phyloP scores from a whole-genome alignment of 202 grass and related monocot species.

The Digitaria exilis region DNA sequence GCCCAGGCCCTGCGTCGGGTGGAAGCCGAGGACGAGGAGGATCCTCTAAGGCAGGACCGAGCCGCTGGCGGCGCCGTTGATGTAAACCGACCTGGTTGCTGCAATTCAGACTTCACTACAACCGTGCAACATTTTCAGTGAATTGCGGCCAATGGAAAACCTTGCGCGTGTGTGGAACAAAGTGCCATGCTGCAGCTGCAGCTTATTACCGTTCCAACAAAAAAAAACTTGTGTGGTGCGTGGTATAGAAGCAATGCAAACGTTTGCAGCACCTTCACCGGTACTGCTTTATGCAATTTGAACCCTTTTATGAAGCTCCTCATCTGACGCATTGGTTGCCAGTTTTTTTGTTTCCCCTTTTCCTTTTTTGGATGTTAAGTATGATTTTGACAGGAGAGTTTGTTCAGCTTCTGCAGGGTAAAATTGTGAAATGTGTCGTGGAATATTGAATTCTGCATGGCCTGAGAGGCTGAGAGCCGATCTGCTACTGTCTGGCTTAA shows the following conservation, averaged over 20 bases:
- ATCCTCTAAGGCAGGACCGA: background rate
- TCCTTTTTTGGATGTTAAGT: background rate
- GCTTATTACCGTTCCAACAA: background rate
- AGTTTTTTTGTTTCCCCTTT: background rate
- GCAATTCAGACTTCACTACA: slow-evolving; percentile 4
- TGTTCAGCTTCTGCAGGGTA: background rate
- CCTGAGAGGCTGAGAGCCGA: background rate
- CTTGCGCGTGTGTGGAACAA: background rate
- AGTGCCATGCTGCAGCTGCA: background rate
- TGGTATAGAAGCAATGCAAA: slow-evolving; percentile 20
- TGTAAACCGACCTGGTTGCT: background rate
- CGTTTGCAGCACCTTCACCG: background rate
- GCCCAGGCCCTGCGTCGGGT: background rate
- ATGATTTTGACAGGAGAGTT: background rate
- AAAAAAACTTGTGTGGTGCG: background rate
- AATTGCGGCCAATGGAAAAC: background rate
- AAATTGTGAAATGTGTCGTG: background rate
- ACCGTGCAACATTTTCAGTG: background rate
- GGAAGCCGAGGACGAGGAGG: background rate
- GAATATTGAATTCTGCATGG: background rate
- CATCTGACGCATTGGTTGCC: background rate
- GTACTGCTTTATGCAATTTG: background rate
- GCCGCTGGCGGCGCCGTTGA: background rate
- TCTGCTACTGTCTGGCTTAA: background rate
- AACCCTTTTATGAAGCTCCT: background rate